Evolutionary conservation across 495 filamentous ascomycete species (phyloP).

Genomic region (Penicillium canariense): DNA sequence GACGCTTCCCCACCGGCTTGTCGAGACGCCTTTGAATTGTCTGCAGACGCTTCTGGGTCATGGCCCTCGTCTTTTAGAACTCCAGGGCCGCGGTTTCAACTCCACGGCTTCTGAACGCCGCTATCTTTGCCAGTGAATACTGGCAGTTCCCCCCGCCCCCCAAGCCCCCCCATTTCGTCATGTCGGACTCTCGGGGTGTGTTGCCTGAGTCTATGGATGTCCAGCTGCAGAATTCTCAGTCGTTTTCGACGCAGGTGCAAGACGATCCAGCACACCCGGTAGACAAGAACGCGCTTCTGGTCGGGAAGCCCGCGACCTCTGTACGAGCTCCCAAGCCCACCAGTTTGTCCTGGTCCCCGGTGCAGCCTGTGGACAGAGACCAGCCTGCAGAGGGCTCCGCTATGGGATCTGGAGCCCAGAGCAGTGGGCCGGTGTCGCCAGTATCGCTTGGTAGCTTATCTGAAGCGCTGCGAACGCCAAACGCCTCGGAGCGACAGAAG

Average conservation of each 20-base stretch:
- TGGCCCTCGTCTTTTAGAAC: slow-evolving; percentile 18
- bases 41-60: slow-evolving; percentile 11
- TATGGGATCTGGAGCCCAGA: slow-evolving; percentile 3
- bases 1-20: neutral
- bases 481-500: slow-evolving; percentile 26
- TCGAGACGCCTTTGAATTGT: neutral
- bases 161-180: slow-evolving; percentile 4
- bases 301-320: slow-evolving; percentile 6
- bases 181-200: slow-evolving; percentile 8
- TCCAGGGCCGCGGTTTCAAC: slow-evolving; percentile 9
- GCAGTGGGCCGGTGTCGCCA: slow-evolving; percentile 19
- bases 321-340: slow-evolving; percentile 23
- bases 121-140: neutral
- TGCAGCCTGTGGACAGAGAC: slow-evolving; percentile 11
- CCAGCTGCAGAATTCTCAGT: neutral
- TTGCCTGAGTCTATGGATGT: slow-evolving; percentile 4
- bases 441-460: slow-evolving; percentile 38
- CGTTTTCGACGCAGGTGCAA: neutral
- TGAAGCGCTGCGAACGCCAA: slow-evolving; percentile 31
- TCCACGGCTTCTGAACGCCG: slow-evolving; percentile 6
- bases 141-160: neutral
- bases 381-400: slow-evolving; percentile 1
- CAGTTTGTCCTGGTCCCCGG: slow-evolving; percentile 18
- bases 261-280: neutral
- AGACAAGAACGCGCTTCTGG: slow-evolving; percentile 8